Evolutionary conservation across 2,329 filamentous ascomycete genomes (phyloP).

Genomic region (Talaromyces sp.): DNA sequence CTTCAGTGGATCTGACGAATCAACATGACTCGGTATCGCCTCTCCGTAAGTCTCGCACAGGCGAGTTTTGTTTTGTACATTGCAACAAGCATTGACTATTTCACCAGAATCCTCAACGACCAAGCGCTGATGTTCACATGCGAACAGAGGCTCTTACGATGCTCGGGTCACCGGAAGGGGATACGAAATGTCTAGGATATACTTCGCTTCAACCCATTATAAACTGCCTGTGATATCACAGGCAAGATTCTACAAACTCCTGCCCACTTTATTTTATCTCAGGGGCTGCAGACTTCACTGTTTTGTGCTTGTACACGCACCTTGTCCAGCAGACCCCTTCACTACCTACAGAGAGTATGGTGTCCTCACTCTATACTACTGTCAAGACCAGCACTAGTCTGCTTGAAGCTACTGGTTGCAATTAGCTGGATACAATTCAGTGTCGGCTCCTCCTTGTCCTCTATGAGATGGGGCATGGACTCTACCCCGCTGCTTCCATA

Average conservation of each 20-base stretch:
- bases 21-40: neutral
- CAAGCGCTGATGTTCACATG: neutral
- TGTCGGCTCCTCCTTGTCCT: neutral
- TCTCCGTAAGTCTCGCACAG: neutral
- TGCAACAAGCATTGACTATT: neutral
- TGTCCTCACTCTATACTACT: neutral
- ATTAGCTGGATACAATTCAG: neutral
- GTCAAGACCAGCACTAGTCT: neutral
- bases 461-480: neutral
- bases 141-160: neutral
- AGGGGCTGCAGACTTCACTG: neutral
- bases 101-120: neutral
- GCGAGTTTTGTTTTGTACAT: neutral
- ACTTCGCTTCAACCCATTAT: neutral
- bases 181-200: neutral
- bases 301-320: neutral
- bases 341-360: neutral
- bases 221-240: neutral
- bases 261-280: neutral
- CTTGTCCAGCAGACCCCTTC: neutral
- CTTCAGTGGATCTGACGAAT: neutral
- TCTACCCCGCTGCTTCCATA: neutral
- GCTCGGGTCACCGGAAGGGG: neutral
- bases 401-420: neutral
- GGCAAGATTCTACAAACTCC: neutral